Base-by-base conservation (phyloP, 352 stramenopile genomes). In the Salisapilia sapeloensis region DNA sequence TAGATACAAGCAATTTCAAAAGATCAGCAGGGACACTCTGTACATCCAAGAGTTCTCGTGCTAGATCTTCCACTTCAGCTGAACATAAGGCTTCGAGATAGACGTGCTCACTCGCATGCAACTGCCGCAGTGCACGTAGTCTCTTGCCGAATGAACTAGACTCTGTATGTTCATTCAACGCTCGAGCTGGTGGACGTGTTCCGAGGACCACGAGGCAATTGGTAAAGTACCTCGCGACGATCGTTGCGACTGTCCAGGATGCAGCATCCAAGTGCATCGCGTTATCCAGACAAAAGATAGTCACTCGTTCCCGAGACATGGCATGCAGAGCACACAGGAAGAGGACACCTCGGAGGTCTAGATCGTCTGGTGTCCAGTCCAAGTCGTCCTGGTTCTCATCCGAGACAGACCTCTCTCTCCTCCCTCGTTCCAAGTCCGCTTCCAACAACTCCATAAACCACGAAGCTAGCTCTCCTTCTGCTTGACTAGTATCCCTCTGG, bases 201-300 rank as follows among this genome's bases (percentile, higher is more conserved):
- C 62, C 66, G 20, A 87, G 44, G 14, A 87, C 56, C 2, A 86
- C 48, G 32, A 87, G 34, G 25, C 69, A 87, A 40, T 91, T 91
- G 1, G 71, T 87, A 29, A 87, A 87, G 32, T 91, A 87, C 41
- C 87, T 83, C 6, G 64, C 66, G 21, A 87, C 61, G 24, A 81
- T 80, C 8, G 70, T 67, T 7, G 77, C 52, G n/a, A 91, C 36
- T 18, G 66, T 61, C 75, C 75, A 91, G 22, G 66, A 85, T 46
- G 83, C 79, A 34, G 76, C 70, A 35, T 91, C 75, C 69, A 87
- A 86, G 38, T 84, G 70, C 71, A 86, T 87, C 11, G 75, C 75
- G 31, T 66, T 85, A 40, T 91, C 75, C 22, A 91, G 57, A 26
- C 63, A 84, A 26, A 91, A 77, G 1, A 91, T 48, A 0, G 67